phyloP scores from a whole-genome alignment of 768 basidiomycete species.

The Daedaleopsis nitida region DNA sequence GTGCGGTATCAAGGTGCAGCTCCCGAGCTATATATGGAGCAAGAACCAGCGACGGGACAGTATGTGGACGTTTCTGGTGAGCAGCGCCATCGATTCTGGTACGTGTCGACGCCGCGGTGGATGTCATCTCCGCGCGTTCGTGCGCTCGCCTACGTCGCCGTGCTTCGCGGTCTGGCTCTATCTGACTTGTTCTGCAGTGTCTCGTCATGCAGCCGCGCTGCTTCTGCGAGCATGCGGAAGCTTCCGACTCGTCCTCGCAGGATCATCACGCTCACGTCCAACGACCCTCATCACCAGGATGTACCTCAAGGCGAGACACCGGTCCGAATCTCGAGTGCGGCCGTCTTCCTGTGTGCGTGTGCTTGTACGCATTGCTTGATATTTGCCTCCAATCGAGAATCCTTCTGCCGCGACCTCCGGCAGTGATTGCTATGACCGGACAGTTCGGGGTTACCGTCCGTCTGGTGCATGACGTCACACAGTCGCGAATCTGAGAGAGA shows the following conservation, averaged over 20 bases:
- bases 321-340: too few relatives aligned
- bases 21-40: conserved; percentile 94
- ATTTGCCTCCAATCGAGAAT: too few relatives aligned
- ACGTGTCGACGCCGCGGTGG: too few relatives aligned
- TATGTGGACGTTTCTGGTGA: conserved; percentile 83
- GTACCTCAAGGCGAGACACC: conserved; percentile 36
- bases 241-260: conserved; percentile 53
- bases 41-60: conserved; percentile 79
- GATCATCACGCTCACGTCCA: conserved; percentile 88
- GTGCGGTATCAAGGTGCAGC: conserved; percentile 78
- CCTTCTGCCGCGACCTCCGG: too few relatives aligned
- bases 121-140: conserved; percentile 19
- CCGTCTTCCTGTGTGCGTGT: too few relatives aligned
- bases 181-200: conserved; percentile 48
- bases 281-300: conserved; percentile 74
- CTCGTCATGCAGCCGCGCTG: conserved; percentile 82
- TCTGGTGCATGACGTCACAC: too few relatives aligned
- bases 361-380: too few relatives aligned
- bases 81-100: conserved; percentile 81
- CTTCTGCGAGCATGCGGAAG: neutral
- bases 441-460: too few relatives aligned
- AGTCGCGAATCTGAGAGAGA: too few relatives aligned
- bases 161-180: neutral
- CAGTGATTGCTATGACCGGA: too few relatives aligned
- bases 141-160: neutral